Evolutionary conservation across 805 yeast species (phyloP), one percentile per base, ranked within the genome.

Genomic region (Candida nitratophila): DNA sequence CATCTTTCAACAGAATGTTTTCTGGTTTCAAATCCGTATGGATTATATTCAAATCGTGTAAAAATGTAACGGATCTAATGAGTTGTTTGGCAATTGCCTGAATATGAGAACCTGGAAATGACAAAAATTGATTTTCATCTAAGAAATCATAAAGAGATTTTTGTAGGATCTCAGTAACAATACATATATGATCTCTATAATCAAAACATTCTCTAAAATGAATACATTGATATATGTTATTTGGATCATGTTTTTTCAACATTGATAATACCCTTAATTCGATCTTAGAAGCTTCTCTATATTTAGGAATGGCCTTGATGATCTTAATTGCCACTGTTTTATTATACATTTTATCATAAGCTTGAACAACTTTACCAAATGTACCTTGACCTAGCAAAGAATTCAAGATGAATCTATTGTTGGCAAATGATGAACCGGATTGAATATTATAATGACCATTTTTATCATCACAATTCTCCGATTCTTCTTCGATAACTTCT

Each of bases 21-120:
- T 93, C 99, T 1, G 99, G 99, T 65, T 93, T 93, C 52, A 93
- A 71, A 63, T 93, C 99, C 0, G 99, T 93, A 64, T 93, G 99
- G 37, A 93, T 87, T 40, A 93, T 73, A 43, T 84, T 86, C 59
- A 93, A 70, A 56, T 87, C 96, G 62, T 93, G 99, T 49, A 93
- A 68, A 56, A 85, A 91, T 1, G 93, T 85, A 34, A 91, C 95
- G 0, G 93, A 83, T 50, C 89, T 72, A 20, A 93, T 70, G 46
- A 93, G 65, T 64, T 93, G 99, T 58, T 82, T 80, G 20, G 95
- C 83, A 47, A 93, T 81, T 2, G 88, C 85, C 65, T 87, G 96
- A 33, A 91, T 83, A 53, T 93, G 99, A 6, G 86, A 76, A 0
- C 96, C 96, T 0, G 98, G 97, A 62, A 90, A 93, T n/a, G 96